Conservation (phyloP, 106 monocot species). For the Chionographis japonica region DNA sequence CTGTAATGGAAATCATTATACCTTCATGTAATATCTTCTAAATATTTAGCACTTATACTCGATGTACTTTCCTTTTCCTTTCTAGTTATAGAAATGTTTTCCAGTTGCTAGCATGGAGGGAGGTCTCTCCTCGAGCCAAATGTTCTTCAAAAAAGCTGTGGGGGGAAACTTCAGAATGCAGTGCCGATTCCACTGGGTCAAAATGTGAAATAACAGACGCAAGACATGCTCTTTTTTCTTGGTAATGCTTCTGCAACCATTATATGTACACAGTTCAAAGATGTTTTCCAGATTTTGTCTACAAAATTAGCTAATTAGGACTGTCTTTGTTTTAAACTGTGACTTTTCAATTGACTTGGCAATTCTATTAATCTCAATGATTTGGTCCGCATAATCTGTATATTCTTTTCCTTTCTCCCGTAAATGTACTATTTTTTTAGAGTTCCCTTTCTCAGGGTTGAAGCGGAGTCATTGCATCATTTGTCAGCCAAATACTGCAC, state of each 20-base stretch:
- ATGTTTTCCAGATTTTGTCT: neutral
- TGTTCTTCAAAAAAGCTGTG: constrained; percentile 43
- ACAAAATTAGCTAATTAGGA: neutral
- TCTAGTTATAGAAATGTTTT: constrained; percentile 45
- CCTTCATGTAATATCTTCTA: no score
- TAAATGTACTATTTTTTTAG: no score
- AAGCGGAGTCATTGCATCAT: constrained; percentile 78
- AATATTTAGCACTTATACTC: no score
- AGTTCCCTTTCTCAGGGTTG: constrained; percentile 49
- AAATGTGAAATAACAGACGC: constrained; percentile 54
- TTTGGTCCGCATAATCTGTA: no score
- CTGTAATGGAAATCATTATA: no score
- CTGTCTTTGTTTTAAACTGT: no score
- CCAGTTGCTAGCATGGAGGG: constrained; percentile 61
- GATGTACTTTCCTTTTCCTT: neutral
- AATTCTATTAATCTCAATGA: no score
- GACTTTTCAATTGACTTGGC: no score
- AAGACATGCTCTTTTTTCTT: constrained; percentile 66
- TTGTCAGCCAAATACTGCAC: constrained; percentile 91
- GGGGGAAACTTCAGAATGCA: constrained; percentile 16
- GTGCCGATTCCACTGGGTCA: constrained; percentile 19
- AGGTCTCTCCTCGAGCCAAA: constrained; percentile 72
- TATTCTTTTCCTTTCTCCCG: no score
- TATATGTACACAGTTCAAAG: neutral
- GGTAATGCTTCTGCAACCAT: constrained; percentile 39